phyloP scores from a whole-genome alignment of 345 rosid genomes.

The Aegle marmelos region DNA sequence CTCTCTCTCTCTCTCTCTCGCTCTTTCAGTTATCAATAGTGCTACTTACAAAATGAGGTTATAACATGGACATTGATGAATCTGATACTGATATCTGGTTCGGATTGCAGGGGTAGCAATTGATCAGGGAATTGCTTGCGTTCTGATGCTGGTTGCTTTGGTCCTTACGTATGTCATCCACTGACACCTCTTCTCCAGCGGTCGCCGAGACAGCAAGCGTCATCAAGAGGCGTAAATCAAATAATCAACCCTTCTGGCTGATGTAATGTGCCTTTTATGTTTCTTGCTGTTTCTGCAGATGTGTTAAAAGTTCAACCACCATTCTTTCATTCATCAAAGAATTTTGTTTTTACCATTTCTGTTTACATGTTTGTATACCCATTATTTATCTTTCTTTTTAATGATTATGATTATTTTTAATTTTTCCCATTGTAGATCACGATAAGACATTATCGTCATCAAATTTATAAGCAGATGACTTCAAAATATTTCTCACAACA shows the following conservation, averaged over 20 bases:
- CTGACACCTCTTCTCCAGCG: not conserved
- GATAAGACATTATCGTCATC: not conserved
- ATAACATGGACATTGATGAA: too few species aligned
- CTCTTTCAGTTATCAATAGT: not conserved
- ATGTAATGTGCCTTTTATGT: not conserved
- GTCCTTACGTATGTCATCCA: slow-evolving; percentile 28
- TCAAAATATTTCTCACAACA: not conserved
- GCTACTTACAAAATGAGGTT: too few species aligned
- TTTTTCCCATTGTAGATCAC: too few species aligned
- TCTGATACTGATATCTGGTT: not conserved
- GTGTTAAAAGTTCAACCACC: not conserved
- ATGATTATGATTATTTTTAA: not conserved
- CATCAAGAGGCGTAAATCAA: not conserved
- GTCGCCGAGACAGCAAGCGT: too few species aligned
- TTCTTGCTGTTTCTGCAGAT: not conserved
- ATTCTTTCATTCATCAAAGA: not conserved
- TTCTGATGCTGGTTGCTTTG: slow-evolving; percentile 26
- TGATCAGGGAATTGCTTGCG: slow-evolving; percentile 35
- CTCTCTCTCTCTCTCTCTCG: not conserved
- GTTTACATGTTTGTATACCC: not conserved
- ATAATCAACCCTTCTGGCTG: not conserved
- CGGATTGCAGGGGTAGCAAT: slow-evolving; percentile 20
- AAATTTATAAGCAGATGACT: too few species aligned
- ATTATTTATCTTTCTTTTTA: not conserved
- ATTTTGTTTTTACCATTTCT: not conserved